Conservation (phyloP, 352 stramenopile genomes). For the Phytopythium sindhum region DNA sequence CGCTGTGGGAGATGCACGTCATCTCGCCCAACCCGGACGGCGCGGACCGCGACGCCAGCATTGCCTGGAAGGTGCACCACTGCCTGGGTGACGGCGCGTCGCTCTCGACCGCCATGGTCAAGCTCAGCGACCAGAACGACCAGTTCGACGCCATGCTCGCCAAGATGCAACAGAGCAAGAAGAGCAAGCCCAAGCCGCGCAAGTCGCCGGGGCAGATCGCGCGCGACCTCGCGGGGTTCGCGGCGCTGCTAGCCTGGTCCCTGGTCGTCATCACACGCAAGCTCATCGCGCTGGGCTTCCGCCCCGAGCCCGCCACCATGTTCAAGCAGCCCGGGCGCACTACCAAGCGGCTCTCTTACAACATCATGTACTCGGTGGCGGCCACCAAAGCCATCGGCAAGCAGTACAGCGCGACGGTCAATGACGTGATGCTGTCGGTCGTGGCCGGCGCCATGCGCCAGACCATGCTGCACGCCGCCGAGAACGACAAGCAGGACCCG, state of each 20-base stretch:
- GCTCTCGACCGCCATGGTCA: slow-evolving; percentile 54
- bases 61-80: slow-evolving; percentile 76
- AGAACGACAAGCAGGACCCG: slow-evolving; percentile 6
- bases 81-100: slow-evolving; percentile 76
- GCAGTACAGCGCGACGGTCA: slow-evolving; percentile 60
- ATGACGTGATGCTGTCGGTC: slow-evolving; percentile 80
- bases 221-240: slow-evolving; percentile 25
- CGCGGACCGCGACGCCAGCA: slow-evolving; percentile 29
- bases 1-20: slow-evolving; percentile 75
- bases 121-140: slow-evolving; percentile 68
- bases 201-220: slow-evolving; percentile 18
- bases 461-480: slow-evolving; percentile 41
- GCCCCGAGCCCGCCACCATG: slow-evolving; percentile 52
- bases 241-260: slow-evolving; percentile 49
- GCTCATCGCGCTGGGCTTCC: slow-evolving; percentile 38
- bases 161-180: slow-evolving; percentile 32
- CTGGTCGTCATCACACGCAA: slow-evolving; percentile 55
- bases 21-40: slow-evolving; percentile 33
- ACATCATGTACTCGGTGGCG: slow-evolving; percentile 66
- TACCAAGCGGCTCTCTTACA: slow-evolving; percentile 66
- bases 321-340: slow-evolving; percentile 64
- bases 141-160: slow-evolving; percentile 62
- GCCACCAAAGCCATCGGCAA: slow-evolving; percentile 76
- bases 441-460: slow-evolving; percentile 75
- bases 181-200: slow-evolving; percentile 20